Evolutionary conservation across 495 filamentous ascomycete genomes (phyloP).

Genomic region (Xylaria cubensis): DNA sequence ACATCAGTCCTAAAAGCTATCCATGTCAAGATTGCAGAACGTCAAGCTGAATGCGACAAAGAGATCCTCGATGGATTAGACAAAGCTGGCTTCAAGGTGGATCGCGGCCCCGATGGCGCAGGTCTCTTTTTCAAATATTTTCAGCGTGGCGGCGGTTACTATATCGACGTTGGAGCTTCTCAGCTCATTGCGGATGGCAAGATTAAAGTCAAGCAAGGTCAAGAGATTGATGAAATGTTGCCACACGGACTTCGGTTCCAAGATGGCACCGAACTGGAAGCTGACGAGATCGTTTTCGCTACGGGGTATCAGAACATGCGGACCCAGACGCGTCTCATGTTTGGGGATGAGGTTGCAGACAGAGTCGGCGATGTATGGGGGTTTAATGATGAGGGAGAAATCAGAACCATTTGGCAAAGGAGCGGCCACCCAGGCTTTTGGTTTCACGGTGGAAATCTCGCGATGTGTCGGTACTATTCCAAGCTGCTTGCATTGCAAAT

Average conservation of each 20-base stretch:
- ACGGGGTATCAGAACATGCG: slow-evolving; percentile 74
- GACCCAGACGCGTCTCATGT: slow-evolving; percentile 55
- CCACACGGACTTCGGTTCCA: slow-evolving; percentile 58
- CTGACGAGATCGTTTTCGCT: slow-evolving; percentile 69
- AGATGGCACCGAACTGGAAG: slow-evolving; percentile 62
- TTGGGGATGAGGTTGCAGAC: slow-evolving; percentile 66
- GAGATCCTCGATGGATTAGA: slow-evolving; percentile 57
- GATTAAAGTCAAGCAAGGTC: slow-evolving; percentile 53
- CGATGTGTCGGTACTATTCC: slow-evolving; percentile 65
- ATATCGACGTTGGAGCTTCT: slow-evolving; percentile 68
- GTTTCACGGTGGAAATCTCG: slow-evolving; percentile 74
- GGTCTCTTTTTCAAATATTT: slow-evolving; percentile 67
- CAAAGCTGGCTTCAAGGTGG: slow-evolving; percentile 66
- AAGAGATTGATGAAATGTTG: slow-evolving; percentile 56
- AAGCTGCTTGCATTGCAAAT: slow-evolving; percentile 63
- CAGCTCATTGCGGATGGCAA: slow-evolving; percentile 67
- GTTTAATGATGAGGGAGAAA: slow-evolving; percentile 68
- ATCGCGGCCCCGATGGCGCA: slow-evolving; percentile 58
- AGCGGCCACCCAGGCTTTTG: slow-evolving; percentile 69
- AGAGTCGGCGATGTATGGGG: slow-evolving; percentile 67
- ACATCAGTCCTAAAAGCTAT: slow-evolving; percentile 58
- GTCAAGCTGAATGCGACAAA: slow-evolving; percentile 46
- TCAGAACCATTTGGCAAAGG: slow-evolving; percentile 65
- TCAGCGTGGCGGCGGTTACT: slow-evolving; percentile 65
- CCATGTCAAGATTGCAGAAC: slow-evolving; percentile 39